These are phyloP conservation scores for Penstemon eatonii DNA, from an alignment of 257 asterid genomes.

Conservation along the genomic window DNA sequence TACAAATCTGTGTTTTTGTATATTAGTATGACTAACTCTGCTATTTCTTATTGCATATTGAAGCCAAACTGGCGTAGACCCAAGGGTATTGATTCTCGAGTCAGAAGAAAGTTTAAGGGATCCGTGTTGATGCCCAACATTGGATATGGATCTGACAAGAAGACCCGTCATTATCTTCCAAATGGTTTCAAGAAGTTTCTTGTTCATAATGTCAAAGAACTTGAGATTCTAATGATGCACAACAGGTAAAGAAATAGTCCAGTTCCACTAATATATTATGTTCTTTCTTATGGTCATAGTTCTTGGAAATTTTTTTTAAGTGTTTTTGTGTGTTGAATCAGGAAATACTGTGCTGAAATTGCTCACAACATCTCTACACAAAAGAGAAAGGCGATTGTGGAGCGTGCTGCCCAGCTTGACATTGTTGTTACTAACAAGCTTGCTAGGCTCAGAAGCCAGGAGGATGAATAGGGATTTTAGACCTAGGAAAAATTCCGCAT, in stretches of 20 bases:
- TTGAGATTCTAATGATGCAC: conserved; percentile 76
- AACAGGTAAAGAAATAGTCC: conserved; percentile 37
- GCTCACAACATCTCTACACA: conserved; percentile 48
- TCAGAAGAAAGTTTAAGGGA: conserved; percentile 75
- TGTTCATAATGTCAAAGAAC: conserved; percentile 60
- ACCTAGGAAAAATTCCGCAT: neutral
- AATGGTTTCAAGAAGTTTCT: conserved; percentile 70
- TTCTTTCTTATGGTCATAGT: too few species aligned
- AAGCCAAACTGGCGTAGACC: conserved; percentile 74
- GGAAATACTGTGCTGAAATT: conserved; percentile 54
- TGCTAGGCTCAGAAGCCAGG: conserved; percentile 52
- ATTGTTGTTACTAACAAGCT: conserved; percentile 52
- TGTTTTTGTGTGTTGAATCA: conserved; percentile 2
- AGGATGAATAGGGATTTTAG: conserved; percentile 36
- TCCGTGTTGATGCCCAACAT: conserved; percentile 68
- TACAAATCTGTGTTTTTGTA: too few species aligned
- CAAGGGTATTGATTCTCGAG: conserved; percentile 76
- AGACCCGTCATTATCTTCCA: conserved; percentile 65
- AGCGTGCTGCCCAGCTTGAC: conserved; percentile 49
- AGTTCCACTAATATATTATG: too few species aligned
- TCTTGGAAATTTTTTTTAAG: too few species aligned
- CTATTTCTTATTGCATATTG: neutral
- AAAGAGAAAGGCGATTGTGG: conserved; percentile 50
- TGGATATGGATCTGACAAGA: conserved; percentile 75
- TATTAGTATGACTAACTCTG: neutral